Base-by-base conservation (phyloP, 2,329 filamentous ascomycete species). In the Fusarium sublunatum region DNA sequence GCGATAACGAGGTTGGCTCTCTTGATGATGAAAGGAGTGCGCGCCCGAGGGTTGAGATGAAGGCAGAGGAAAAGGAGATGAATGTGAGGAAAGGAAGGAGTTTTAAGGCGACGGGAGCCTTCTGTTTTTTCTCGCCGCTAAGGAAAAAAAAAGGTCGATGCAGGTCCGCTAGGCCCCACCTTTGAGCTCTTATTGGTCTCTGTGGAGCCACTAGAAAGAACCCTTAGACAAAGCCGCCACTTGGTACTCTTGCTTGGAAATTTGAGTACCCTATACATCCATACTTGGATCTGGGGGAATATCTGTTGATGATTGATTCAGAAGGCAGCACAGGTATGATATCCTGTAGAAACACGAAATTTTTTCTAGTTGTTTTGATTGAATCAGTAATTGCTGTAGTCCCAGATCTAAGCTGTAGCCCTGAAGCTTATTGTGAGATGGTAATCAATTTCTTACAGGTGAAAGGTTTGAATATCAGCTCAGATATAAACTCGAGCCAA, bases 71-170 rank as follows among this genome's bases (percentile, higher is more conserved):
- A 68, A 66, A 61, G 59, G 54, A 46, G 57, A 63, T 64, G 58
- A 53, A 63, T 47, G 60, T 52, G 57, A 56, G 58, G 67, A 70
- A 65, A 68, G 64, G 58, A 68, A 64, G 58, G 72, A 70, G 46
- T 61, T 73, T 65, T 68, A 61, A 64, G 61, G 19, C 19, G 19
- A 19, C 19, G 19, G 64, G 64, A 50, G 54, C 46, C 53, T 57
- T 54, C 60, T 60, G 69, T 70, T 68, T 58, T 65, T 68, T 69
- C 72, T 68, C 60, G 65, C 65, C 67, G 67, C 70, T 70, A 72
- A 54, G 45, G 40, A 40, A 58, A 68, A 67, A 19, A 19, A 68
- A 69, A 66, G 64, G 54, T 57, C 55, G 54, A 56, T 51, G 62
- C 54, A 65, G 54, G 66, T 57, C 68, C 68, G 68, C 51, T 34